Evolutionary conservation across 2,329 filamentous ascomycete species (phyloP).

Genomic region (Diplocarpon mali): DNA sequence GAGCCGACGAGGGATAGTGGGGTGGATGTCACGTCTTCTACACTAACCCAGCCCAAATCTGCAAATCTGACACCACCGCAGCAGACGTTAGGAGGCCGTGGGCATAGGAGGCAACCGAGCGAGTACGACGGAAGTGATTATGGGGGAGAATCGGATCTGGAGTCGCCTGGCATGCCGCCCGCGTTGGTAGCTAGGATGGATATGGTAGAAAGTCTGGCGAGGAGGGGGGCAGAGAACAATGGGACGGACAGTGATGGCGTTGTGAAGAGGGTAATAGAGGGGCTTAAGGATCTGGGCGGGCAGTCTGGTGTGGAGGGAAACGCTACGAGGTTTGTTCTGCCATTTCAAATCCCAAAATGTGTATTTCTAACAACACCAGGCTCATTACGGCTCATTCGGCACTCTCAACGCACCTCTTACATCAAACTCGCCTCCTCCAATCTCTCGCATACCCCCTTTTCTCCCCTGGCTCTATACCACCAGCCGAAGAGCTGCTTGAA

Average conservation of each 20-base stretch:
- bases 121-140: slow-evolving; percentile 67
- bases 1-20: slow-evolving; percentile 27
- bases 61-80: slow-evolving; percentile 17
- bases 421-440: slow-evolving; percentile 67
- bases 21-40: slow-evolving; percentile 23
- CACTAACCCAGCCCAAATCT: slow-evolving; percentile 12
- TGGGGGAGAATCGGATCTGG: slow-evolving; percentile 60
- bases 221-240: slow-evolving; percentile 54
- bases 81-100: slow-evolving; percentile 8
- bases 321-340: slow-evolving; percentile 48
- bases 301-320: slow-evolving; percentile 63
- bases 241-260: slow-evolving; percentile 55
- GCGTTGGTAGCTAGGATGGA: slow-evolving; percentile 60
- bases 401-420: slow-evolving; percentile 60
- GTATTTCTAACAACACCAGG: slow-evolving; percentile 32
- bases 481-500: slow-evolving; percentile 54
- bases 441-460: slow-evolving; percentile 60
- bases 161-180: slow-evolving; percentile 55
- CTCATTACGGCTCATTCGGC: slow-evolving; percentile 67
- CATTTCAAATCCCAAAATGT: background rate
- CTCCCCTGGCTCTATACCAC: slow-evolving; percentile 54
- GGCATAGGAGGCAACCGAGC: slow-evolving; percentile 42
- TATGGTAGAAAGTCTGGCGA: slow-evolving; percentile 58
- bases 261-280: slow-evolving; percentile 56
- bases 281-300: slow-evolving; percentile 60